These are phyloP conservation scores for Ogataea naganishii DNA, from an alignment of 805 yeast species.

Conservation along the genomic window DNA sequence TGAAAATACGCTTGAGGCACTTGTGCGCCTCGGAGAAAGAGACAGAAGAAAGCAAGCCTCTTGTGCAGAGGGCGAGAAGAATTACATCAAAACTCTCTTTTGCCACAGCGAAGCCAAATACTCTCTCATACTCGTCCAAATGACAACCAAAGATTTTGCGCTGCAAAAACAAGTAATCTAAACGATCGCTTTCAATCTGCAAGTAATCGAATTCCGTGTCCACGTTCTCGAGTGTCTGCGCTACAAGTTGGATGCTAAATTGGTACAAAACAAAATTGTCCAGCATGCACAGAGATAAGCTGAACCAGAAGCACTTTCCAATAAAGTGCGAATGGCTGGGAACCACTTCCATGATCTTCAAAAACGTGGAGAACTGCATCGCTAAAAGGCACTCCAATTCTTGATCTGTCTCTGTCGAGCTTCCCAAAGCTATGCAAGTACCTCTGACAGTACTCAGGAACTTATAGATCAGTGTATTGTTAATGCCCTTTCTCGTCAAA, in stretches of 20 bases:
- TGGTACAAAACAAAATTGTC: constrained; percentile 21
- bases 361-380: constrained; percentile 35
- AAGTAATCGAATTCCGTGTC: constrained; percentile 20
- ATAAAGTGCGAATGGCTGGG: constrained; percentile 35
- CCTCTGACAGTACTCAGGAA: constrained; percentile 16
- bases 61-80: constrained; percentile 37
- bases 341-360: constrained; percentile 39
- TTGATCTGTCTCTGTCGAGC: constrained; percentile 6
- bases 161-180: constrained; percentile 19
- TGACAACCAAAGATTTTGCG: constrained; percentile 31
- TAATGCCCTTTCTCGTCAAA: constrained; percentile 52
- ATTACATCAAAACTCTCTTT: constrained; percentile 42
- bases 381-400: constrained; percentile 18
- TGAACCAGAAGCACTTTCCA: constrained; percentile 41
- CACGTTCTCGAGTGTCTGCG: constrained; percentile 26
- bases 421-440: constrained; percentile 18
- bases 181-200: constrained; percentile 19
- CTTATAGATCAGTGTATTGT: constrained; percentile 35
- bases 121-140: constrained; percentile 33
- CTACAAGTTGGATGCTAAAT: constrained; percentile 25
- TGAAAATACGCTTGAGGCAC: constrained; percentile 34
- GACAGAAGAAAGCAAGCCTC: constrained; percentile 53
- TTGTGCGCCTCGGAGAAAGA: constrained; percentile 40
- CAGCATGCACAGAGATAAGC: constrained; percentile 14
- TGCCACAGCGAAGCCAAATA: constrained; percentile 29